A percentile compares a stretch with the other conserved stretches of the same genome.
These are phyloP conservation scores for Metschnikowia aberdeeniae DNA, from an alignment of 805 yeast genomes.

Conservation along the genomic window DNA sequence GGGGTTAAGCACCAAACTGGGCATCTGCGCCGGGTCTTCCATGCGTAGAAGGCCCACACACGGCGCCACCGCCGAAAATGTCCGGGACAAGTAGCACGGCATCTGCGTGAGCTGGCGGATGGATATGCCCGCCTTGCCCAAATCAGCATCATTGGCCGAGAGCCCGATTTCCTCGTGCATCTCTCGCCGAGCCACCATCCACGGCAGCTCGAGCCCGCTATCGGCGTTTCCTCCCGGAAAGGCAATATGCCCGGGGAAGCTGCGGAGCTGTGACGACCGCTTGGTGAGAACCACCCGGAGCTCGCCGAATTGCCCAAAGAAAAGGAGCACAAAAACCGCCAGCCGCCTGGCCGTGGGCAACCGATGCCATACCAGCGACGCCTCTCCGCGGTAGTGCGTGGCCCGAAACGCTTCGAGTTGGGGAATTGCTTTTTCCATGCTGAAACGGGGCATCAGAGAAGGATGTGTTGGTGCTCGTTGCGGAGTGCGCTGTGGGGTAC, in stretches of 20 bases:
- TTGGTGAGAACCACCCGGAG: constrained; percentile 75
- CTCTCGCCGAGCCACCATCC: constrained; percentile 77
- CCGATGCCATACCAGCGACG: constrained; percentile 52
- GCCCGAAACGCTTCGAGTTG: constrained; percentile 12
- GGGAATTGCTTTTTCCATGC: background rate
- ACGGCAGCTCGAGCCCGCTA: constrained; percentile 55
- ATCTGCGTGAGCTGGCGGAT: constrained; percentile 59
- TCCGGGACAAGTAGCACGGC: constrained; percentile 80
- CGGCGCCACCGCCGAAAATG: constrained; percentile 80
- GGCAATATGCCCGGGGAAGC: constrained; percentile 87
- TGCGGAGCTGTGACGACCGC: constrained; percentile 62
- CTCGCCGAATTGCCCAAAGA: constrained; percentile 69
- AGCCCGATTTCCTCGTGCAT: constrained; percentile 85
- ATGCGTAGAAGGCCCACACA: constrained; percentile 61
- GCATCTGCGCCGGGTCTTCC: constrained; percentile 18
- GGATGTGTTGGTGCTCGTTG: no score
- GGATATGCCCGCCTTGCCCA: constrained; percentile 46
- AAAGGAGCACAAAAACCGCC: constrained; percentile 72
- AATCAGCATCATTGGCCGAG: constrained; percentile 42
- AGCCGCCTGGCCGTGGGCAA: constrained; percentile 69
- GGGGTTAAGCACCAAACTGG: constrained; percentile 56
- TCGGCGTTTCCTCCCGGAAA: constrained; percentile 95
- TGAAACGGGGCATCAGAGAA: no score
- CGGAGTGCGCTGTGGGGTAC: no score
- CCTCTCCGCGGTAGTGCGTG: constrained; percentile 25